Conservation (phyloP, 2,329 filamentous ascomycete species). For the Thyridium curvatum region DNA sequence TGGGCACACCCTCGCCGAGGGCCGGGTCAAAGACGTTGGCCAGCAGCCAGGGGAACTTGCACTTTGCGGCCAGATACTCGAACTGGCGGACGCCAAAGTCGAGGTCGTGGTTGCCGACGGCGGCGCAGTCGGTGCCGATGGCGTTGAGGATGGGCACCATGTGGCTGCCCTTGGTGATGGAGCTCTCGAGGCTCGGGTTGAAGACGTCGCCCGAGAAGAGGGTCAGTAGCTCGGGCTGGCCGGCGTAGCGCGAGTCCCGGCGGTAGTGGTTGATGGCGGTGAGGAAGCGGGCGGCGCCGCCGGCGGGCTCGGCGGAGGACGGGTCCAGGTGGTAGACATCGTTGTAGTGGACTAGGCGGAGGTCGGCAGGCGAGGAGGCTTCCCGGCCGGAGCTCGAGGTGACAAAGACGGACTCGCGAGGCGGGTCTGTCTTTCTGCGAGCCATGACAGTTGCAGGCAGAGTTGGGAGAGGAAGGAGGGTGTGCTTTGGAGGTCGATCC, state of each 20-base stretch:
- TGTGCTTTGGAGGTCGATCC: no score
- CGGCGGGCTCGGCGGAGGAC: conserved; percentile 72
- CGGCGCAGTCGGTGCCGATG: conserved; percentile 73
- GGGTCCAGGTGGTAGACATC: conserved; percentile 87
- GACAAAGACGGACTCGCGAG: conserved; percentile 8
- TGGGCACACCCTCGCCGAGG: conserved; percentile 65
- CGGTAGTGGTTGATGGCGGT: conserved; percentile 72
- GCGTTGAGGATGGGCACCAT: conserved; percentile 83
- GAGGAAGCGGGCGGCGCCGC: conserved; percentile 76
- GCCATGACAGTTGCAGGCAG: no score
- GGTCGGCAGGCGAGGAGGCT: conserved; percentile 45
- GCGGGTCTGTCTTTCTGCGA: no score
- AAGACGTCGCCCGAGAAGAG: conserved; percentile 91
- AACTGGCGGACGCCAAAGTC: conserved; percentile 87
- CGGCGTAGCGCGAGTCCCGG: conserved; percentile 49
- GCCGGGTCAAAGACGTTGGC: conserved; percentile 84
- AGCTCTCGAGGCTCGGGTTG: conserved; percentile 84
- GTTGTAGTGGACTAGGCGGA: conserved; percentile 86
- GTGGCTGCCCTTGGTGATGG: conserved; percentile 82
- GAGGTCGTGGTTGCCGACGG: conserved; percentile 86
- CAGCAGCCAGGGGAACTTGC: conserved; percentile 82
- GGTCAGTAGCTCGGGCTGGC: conserved; percentile 62
- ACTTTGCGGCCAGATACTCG: conserved; percentile 63
- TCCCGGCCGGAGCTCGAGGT: conserved; percentile 22
- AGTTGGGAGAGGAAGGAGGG: no score